phyloP scores from a whole-genome alignment of 148 eudicot genomes.

The Euryodendron excelsum region DNA sequence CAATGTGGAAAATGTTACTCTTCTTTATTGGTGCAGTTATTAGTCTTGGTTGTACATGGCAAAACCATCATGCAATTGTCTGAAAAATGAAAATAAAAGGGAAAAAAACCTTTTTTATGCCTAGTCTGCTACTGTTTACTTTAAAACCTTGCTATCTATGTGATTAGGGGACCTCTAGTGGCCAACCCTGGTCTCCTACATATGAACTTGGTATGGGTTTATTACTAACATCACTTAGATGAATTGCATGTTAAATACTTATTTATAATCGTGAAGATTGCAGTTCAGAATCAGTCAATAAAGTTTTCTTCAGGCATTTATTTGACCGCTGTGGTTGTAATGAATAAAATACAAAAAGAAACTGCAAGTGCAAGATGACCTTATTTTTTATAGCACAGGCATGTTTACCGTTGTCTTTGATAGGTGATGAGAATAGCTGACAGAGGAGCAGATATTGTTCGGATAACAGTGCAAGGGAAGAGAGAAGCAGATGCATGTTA shows the following conservation, averaged over 20 bases:
- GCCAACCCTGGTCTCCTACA: neutral
- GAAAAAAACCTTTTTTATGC: neutral
- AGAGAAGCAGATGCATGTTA: constrained; percentile 98
- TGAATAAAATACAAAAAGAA: neutral
- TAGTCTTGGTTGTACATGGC: neutral
- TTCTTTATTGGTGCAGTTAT: neutral
- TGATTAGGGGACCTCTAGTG: neutral
- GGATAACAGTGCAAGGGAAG: constrained; percentile 96
- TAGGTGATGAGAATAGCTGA: constrained; percentile 97
- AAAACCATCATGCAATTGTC: too few species aligned
- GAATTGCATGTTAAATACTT: neutral
- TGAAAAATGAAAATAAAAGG: neutral
- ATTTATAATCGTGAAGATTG: neutral
- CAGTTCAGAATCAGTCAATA: neutral
- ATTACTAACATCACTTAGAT: neutral
- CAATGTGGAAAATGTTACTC: neutral
- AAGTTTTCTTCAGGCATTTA: neutral
- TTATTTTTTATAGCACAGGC: neutral
- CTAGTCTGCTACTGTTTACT: neutral
- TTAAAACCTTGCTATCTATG: neutral
- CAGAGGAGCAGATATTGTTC: constrained; percentile 90
- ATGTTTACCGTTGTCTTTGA: constrained; percentile 8
- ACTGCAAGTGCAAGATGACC: neutral
- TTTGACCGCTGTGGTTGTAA: neutral
- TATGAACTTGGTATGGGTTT: neutral